Conservation (phyloP, 768 basidiomycete genomes). For the Collybia sp. region DNA sequence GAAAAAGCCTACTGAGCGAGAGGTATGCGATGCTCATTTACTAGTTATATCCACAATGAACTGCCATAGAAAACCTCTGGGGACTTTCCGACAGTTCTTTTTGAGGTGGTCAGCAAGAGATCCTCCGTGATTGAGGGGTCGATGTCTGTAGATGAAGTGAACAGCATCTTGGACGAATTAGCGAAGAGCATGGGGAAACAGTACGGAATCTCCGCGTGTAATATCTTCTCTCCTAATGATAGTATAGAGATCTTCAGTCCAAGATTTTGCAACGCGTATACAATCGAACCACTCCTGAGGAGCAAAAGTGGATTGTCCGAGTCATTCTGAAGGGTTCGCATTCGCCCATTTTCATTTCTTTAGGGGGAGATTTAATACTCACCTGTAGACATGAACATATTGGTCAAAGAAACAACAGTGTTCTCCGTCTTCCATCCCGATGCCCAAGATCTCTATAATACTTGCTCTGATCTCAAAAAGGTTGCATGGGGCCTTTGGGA, state of each 20-base stretch:
- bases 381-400: constrained; percentile 78
- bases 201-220: constrained; percentile 34
- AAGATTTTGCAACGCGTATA: constrained; percentile 74
- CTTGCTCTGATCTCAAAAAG: constrained; percentile 93
- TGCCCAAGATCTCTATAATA: constrained; percentile 91
- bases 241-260: constrained; percentile 65
- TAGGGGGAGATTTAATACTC: too few species aligned
- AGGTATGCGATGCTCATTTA: constrained; percentile 39
- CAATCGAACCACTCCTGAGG: constrained; percentile 75
- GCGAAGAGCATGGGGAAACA: constrained; percentile 69
- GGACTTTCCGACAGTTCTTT: constrained; percentile 85
- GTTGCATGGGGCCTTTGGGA: constrained; percentile 89
- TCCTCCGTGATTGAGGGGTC: constrained; percentile 75
- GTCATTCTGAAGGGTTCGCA: constrained; percentile 87
- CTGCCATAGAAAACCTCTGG: constrained; percentile 61
- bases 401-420: constrained; percentile 91
- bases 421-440: constrained; percentile 92
- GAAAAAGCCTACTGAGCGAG: constrained; percentile 75
- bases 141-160: constrained; percentile 80
- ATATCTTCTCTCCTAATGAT: constrained; percentile 7
- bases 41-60: background rate
- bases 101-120: constrained; percentile 80
- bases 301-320: constrained; percentile 94
- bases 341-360: background rate
- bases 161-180: constrained; percentile 75